phyloP scores from a whole-genome alignment of 208 protist species.

The Leishmania guyanensis region DNA sequence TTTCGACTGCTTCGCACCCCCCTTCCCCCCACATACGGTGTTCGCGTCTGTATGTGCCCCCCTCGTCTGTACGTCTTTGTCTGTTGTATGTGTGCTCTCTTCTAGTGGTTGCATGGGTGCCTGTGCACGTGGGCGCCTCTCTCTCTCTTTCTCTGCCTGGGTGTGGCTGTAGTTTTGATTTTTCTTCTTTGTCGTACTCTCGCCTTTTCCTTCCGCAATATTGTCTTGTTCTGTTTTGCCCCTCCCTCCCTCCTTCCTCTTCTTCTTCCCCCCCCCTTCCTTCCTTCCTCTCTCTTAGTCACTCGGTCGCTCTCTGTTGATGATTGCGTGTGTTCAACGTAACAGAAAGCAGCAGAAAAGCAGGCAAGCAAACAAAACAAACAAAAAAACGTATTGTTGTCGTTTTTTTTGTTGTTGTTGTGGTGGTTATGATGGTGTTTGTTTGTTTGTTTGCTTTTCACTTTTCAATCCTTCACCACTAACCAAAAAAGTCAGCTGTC shows the following conservation, averaged over 20 bases:
- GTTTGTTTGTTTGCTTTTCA: background rate
- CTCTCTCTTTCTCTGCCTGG: background rate
- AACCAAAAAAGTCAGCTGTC: background rate
- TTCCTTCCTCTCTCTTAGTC: conserved; percentile 2
- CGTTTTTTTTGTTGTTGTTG: background rate
- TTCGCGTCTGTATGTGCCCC: too few relatives aligned
- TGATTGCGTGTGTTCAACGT: background rate
- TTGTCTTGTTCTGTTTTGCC: too few relatives aligned
- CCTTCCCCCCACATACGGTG: too few relatives aligned
- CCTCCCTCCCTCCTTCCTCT: too few relatives aligned
- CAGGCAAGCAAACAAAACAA: too few relatives aligned
- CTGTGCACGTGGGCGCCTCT: conserved; percentile 2
- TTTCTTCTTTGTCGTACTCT: background rate
- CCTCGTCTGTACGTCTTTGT: background rate
- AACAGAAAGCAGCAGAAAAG: too few relatives aligned
- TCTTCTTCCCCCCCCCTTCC: background rate
- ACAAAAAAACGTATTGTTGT: background rate
- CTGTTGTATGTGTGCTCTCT: background rate
- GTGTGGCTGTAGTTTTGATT: background rate
- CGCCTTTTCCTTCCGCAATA: background rate
- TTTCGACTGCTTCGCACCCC: too few relatives aligned
- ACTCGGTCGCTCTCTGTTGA: background rate
- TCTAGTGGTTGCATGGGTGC: background rate
- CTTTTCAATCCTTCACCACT: background rate
- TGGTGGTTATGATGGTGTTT: too few relatives aligned